phyloP scores from a whole-genome alignment of 352 stramenopile genomes.

The Aphanomyces cochlioides region DNA sequence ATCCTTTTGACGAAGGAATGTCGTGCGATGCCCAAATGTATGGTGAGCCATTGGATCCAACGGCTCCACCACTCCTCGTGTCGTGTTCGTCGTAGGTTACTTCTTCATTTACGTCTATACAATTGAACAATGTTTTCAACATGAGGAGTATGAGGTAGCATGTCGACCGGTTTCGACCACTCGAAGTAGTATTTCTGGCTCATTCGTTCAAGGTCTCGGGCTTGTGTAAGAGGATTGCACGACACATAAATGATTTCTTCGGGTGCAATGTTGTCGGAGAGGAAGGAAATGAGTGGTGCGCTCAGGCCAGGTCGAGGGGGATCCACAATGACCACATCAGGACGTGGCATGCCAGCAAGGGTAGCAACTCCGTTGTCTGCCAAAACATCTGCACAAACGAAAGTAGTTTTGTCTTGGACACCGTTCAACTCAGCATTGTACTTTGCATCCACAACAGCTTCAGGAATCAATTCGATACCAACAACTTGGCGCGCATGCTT shows the following conservation, averaged over 20 bases:
- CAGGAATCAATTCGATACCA: slow-evolving; percentile 67
- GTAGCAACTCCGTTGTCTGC: slow-evolving; percentile 8
- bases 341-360: slow-evolving; percentile 19
- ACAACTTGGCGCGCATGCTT: slow-evolving; percentile 42
- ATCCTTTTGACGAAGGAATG: slow-evolving; percentile 55
- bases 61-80: slow-evolving; percentile 54
- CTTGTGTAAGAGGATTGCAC: slow-evolving; percentile 68
- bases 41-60: slow-evolving; percentile 50
- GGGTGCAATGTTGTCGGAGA: slow-evolving; percentile 42
- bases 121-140: slow-evolving; percentile 57
- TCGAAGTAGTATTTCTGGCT: slow-evolving; percentile 41
- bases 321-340: slow-evolving; percentile 72
- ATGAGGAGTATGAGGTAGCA: slow-evolving; percentile 76
- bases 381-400: slow-evolving; percentile 50
- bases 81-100: slow-evolving; percentile 72
- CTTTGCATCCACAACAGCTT: slow-evolving; percentile 50
- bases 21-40: slow-evolving; percentile 43
- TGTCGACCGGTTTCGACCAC: slow-evolving; percentile 64
- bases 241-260: slow-evolving; percentile 70
- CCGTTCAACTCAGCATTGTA: slow-evolving; percentile 58
- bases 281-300: slow-evolving; percentile 57
- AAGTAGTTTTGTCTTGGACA: slow-evolving; percentile 47
- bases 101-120: not conserved
- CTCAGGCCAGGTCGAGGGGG: slow-evolving; percentile 64
- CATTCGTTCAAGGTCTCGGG: slow-evolving; percentile 49